Conservation (phyloP, 148 eudicot species). For the Rhododendron ferrugineum region DNA sequence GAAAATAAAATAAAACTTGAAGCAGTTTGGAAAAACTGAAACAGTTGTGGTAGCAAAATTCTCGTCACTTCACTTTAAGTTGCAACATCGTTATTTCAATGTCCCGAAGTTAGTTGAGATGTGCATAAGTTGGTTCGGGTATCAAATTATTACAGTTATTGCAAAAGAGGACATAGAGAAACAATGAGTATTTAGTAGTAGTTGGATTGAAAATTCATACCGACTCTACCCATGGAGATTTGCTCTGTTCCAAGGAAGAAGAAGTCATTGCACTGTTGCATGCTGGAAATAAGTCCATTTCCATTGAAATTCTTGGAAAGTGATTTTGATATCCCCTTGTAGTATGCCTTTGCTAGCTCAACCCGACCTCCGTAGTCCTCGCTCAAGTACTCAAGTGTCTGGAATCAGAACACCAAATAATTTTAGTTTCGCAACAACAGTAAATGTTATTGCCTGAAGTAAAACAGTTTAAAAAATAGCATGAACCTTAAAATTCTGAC, state of each 20-base stretch:
- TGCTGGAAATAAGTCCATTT: slow-evolving; percentile 50
- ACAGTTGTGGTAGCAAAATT: background rate
- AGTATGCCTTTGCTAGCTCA: slow-evolving; percentile 52
- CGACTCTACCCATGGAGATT: slow-evolving; percentile 60
- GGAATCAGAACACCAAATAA: background rate
- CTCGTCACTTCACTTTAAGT: background rate
- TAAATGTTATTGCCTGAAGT: background rate
- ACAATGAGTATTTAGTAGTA: background rate
- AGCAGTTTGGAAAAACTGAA: background rate
- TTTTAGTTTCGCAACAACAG: background rate
- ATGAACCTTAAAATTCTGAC: background rate
- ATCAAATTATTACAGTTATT: too few species aligned
- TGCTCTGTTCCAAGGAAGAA: slow-evolving; percentile 59
- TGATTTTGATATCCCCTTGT: slow-evolving; percentile 50
- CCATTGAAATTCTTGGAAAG: slow-evolving; percentile 56
- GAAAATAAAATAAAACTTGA: background rate
- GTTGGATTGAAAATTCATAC: slow-evolving; percentile 20
- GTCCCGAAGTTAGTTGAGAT: background rate
- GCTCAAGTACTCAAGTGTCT: slow-evolving; percentile 52
- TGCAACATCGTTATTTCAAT: background rate
- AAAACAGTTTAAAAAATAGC: background rate
- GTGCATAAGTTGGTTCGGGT: too few species aligned
- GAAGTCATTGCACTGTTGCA: slow-evolving; percentile 75
- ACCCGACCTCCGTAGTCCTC: slow-evolving; percentile 59
- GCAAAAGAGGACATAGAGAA: background rate